phyloP scores from a whole-genome alignment of 371 early-diverging fungal genomes.

The Coemansia sp. region DNA sequence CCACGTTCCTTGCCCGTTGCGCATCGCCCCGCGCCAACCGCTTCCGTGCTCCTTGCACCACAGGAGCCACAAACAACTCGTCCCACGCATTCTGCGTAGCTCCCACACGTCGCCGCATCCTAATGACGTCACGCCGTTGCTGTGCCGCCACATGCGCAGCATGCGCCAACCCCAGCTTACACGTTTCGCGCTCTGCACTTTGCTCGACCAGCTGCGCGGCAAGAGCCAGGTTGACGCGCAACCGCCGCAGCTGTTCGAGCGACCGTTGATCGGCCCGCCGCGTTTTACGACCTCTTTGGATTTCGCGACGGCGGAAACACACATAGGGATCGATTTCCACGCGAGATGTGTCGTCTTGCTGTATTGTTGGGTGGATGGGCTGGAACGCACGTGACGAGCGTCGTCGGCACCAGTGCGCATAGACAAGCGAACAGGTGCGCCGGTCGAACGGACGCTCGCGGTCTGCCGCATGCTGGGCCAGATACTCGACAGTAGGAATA shows the following conservation, averaged over 20 bases:
- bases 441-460: conserved; percentile 27
- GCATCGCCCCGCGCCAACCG: conserved; percentile 17
- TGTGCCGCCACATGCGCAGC: conserved; percentile 66
- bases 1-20: conserved; percentile 24
- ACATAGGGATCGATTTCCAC: conserved; percentile 89
- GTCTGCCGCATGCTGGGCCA: conserved; percentile 42
- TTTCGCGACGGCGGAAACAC: conserved; percentile 94
- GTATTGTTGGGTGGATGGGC: conserved; percentile 64
- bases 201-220: conserved; percentile 76
- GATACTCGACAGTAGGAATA: conserved; percentile 40
- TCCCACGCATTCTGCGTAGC: conserved; percentile 50
- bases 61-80: conserved; percentile 46
- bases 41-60: conserved; percentile 29
- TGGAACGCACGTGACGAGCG: conserved; percentile 49
- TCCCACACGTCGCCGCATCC: conserved; percentile 57
- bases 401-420: conserved; percentile 56
- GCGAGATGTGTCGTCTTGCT: conserved; percentile 65
- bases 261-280: conserved; percentile 85
- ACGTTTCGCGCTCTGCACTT: conserved; percentile 76
- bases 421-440: conserved; percentile 32
- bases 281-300: conserved; percentile 82
- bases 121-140: conserved; percentile 57
- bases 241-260: conserved; percentile 75
- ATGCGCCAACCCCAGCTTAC: conserved; percentile 65
- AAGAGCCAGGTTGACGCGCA: conserved; percentile 77